A percentile compares a stretch with the other conserved stretches of the same genome.
Conservation (phyloP, 1,284 basidiomycete species). For the Volvariella surrecta region DNA sequence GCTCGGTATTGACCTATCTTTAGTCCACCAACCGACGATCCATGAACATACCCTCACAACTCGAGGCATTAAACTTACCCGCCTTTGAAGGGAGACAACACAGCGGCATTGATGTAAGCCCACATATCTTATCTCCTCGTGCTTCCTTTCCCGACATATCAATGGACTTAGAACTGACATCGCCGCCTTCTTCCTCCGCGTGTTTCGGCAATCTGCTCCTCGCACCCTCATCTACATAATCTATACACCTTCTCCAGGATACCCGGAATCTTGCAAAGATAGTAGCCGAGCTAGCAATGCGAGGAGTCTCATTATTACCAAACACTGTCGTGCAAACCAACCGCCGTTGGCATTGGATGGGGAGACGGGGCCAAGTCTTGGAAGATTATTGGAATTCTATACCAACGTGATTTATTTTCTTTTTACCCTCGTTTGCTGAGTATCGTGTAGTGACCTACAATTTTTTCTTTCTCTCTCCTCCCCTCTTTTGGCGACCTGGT, state of each 20-base stretch:
- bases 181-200: neutral
- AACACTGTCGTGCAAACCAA: conserved; percentile 66
- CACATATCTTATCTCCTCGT: conserved; percentile 5
- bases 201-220: too few relatives aligned
- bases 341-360: conserved; percentile 79
- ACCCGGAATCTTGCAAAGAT: conserved; percentile 80
- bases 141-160: conserved; percentile 4
- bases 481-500: too few relatives aligned
- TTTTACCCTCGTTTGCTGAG: too few relatives aligned
- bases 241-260: conserved; percentile 43
- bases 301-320: conserved; percentile 57
- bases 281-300: conserved; percentile 61
- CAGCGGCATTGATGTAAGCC: conserved; percentile 80
- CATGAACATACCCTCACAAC: conserved; percentile 57
- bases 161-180: conserved; percentile 13
- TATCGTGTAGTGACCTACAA: too few relatives aligned
- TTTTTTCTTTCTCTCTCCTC: too few relatives aligned
- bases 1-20: too few relatives aligned
- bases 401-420: too few relatives aligned
- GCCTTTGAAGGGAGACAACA: conserved; percentile 79
- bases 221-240: too few relatives aligned
- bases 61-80: conserved; percentile 47
- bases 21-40: conserved; percentile 20
- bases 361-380: conserved; percentile 54
- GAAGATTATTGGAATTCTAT: conserved; percentile 29